These are phyloP conservation scores for Raffaelea ambrosiae DNA, from an alignment of 2,329 filamentous ascomycete genomes.

Conservation along the genomic window DNA sequence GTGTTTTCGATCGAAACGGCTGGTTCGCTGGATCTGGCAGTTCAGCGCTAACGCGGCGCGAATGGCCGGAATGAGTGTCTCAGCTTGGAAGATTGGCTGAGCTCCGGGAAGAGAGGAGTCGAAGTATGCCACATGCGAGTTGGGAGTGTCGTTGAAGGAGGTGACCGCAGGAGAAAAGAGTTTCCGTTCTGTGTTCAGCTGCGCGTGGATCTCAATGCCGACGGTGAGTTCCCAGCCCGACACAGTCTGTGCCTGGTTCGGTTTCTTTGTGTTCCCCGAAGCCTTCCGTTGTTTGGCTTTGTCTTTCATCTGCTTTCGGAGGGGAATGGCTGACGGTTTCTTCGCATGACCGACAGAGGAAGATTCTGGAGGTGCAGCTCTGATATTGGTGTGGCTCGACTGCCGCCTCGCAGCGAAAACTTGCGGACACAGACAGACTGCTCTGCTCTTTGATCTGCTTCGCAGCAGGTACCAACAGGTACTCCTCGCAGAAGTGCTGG, in stretches of 20 bases:
- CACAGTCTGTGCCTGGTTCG: constrained; percentile 40
- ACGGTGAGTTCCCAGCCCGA: constrained; percentile 86
- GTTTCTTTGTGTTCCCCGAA: constrained; percentile 31
- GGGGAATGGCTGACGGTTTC: constrained; percentile 30
- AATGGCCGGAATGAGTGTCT: constrained; percentile 79
- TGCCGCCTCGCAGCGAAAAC: not conserved
- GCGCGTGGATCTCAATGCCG: constrained; percentile 94
- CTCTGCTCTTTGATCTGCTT: not conserved
- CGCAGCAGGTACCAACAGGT: not conserved
- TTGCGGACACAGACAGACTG: not conserved
- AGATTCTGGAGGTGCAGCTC: no score
- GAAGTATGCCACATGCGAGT: constrained; percentile 81
- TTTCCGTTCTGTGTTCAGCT: constrained; percentile 82
- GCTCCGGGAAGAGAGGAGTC: constrained; percentile 84
- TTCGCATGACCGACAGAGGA: not conserved
- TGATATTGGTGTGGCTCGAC: not conserved
- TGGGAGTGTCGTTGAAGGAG: constrained; percentile 57
- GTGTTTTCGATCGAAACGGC: constrained; percentile 91
- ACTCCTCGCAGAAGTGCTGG: not conserved
- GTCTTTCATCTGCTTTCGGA: constrained; percentile 67
- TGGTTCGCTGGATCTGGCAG: constrained; percentile 67
- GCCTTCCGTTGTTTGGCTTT: constrained; percentile 45
- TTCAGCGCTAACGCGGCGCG: constrained; percentile 78
- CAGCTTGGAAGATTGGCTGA: constrained; percentile 77
- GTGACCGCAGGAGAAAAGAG: constrained; percentile 72